These are phyloP conservation scores for Salvia hispanica DNA, from an alignment of 257 asterid species.

Conservation along the genomic window DNA sequence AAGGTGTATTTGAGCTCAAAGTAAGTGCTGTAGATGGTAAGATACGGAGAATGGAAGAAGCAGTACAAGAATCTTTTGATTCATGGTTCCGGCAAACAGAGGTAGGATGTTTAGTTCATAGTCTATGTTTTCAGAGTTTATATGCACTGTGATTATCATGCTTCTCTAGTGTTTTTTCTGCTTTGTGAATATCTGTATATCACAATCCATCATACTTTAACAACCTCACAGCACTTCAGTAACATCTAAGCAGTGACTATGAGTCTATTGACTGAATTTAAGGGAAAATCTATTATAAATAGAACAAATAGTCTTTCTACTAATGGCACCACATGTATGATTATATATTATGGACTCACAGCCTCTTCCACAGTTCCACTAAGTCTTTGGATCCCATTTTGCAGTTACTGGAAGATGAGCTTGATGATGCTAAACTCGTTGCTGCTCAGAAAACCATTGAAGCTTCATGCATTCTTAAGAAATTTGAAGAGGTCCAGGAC, in stretches of 20 bases:
- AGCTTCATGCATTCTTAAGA: slow-evolving; percentile 76
- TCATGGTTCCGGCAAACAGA: slow-evolving; percentile 67
- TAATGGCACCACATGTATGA: slow-evolving; percentile 1
- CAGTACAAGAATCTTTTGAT: slow-evolving; percentile 48
- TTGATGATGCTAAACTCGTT: slow-evolving; percentile 69
- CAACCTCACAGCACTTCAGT: slow-evolving; percentile 3
- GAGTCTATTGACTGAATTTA: background rate
- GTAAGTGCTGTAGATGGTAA: slow-evolving; percentile 54
- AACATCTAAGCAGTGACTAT: background rate
- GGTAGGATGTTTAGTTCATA: slow-evolving; percentile 45
- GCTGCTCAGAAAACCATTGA: slow-evolving; percentile 85
- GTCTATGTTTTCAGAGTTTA: background rate
- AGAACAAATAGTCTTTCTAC: background rate
- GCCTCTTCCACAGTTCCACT: slow-evolving; percentile 6
- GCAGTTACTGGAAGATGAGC: slow-evolving; percentile 82
- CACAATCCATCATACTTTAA: background rate
- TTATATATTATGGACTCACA: slow-evolving; percentile 12
- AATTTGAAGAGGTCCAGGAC: slow-evolving; percentile 90
- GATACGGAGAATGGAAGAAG: slow-evolving; percentile 53
- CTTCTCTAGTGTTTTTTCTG: slow-evolving; percentile 4
- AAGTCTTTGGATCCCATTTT: slow-evolving; percentile 8
- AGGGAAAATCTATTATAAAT: background rate
- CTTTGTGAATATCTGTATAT: slow-evolving; percentile 1
- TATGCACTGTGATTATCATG: slow-evolving; percentile 1
- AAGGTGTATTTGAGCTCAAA: slow-evolving; percentile 52